Conservation (phyloP, 1,139 yeast genomes). For the Pneumocystis wakefieldiae region DNA sequence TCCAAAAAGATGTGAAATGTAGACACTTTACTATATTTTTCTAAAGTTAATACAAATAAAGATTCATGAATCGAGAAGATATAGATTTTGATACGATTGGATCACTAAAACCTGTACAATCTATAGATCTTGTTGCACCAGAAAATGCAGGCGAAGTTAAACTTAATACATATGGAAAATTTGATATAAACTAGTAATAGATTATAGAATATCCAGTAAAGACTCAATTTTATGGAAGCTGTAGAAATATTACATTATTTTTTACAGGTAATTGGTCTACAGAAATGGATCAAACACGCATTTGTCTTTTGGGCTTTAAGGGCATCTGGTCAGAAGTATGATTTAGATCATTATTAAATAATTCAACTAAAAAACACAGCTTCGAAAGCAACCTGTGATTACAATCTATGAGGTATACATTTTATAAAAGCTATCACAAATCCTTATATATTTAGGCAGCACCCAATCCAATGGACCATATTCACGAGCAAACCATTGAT, state of each 20-base stretch:
- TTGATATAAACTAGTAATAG: constrained; percentile 11
- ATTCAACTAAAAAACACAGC: constrained; percentile 17
- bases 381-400: constrained; percentile 52
- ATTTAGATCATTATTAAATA: too few relatives aligned
- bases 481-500: too few relatives aligned
- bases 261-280: constrained; percentile 53
- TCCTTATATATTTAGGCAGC: constrained; percentile 34
- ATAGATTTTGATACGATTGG: constrained; percentile 57
- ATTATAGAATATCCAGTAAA: constrained; percentile 78
- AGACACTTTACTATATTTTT: constrained; percentile 13
- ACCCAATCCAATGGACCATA: constrained; percentile 84
- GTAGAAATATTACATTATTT: constrained; percentile 51
- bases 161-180: too few relatives aligned
- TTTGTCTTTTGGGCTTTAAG: constrained; percentile 63
- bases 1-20: constrained; percentile 54
- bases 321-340: constrained; percentile 48
- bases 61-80: constrained; percentile 43
- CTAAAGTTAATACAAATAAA: background rate
- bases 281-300: constrained; percentile 33
- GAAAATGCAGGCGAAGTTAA: constrained; percentile 20
- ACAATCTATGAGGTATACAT: constrained; percentile 45
- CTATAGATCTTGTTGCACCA: constrained; percentile 47
- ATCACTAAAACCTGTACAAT: constrained; percentile 37
- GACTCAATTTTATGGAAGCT: constrained; percentile 56
- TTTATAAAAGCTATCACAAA: background rate